Evolutionary conservation across 257 asterid species (phyloP).

Genomic region (Vinca minor): DNA sequence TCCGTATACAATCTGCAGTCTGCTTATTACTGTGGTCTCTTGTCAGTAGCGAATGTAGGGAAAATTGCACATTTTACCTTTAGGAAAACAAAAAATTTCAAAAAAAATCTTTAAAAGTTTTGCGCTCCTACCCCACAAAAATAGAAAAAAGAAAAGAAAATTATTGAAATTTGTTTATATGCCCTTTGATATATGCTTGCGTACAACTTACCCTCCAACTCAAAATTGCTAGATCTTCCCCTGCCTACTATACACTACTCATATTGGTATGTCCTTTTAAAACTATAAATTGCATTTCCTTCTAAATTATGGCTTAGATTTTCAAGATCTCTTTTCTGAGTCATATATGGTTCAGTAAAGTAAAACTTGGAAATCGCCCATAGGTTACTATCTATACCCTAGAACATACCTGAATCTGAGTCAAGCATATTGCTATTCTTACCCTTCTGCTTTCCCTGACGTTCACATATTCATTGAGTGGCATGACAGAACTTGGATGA

Average conservation of each 20-base stretch:
- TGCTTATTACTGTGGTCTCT: not conserved
- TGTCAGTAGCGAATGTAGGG: too few species aligned
- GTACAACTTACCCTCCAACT: too few species aligned
- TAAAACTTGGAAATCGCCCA: not conserved
- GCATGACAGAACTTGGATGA: conserved; percentile 77
- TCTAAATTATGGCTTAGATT: not conserved
- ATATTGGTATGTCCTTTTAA: not conserved
- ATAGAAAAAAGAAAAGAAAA: too few species aligned
- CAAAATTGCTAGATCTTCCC: too few species aligned
- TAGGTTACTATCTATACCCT: not conserved
- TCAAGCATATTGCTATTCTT: not conserved
- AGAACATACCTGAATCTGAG: not conserved
- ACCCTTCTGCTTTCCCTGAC: conserved; percentile 8
- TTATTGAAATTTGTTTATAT: too few species aligned
- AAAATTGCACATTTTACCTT: too few species aligned
- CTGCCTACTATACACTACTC: not conserved
- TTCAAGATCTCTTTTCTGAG: not conserved
- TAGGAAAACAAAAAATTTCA: too few species aligned
- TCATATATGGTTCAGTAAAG: not conserved
- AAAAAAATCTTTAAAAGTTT: too few species aligned
- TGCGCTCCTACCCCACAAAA: too few species aligned
- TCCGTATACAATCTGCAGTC: not conserved
- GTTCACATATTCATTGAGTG: conserved; percentile 18
- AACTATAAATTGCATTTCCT: not conserved
- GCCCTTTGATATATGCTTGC: not conserved